Evolutionary conservation across 768 basidiomycete genomes (phyloP).

Genomic region (Panaeolus cyanescens): DNA sequence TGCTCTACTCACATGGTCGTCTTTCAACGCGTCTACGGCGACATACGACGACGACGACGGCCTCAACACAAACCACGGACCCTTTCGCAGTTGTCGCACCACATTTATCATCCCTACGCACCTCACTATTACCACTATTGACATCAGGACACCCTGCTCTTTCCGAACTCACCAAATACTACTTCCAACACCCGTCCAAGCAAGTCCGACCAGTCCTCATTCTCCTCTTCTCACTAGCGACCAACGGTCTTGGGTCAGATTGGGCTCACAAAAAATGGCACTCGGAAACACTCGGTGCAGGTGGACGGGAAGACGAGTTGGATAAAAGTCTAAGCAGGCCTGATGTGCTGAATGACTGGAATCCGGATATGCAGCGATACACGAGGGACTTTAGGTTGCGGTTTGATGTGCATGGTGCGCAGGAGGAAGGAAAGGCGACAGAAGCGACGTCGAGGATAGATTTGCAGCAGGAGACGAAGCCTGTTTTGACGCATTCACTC

Average conservation of each 20-base stretch:
- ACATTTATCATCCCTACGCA: constrained; percentile 68
- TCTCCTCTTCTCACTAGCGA: constrained; percentile 84
- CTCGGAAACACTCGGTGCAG: constrained; percentile 49
- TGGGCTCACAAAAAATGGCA: constrained; percentile 61
- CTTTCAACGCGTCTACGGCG: background rate
- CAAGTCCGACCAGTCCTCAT: constrained; percentile 88
- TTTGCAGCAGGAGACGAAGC: constrained; percentile 6
- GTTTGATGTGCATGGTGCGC: constrained; percentile 35
- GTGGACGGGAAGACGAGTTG: constrained; percentile 56
- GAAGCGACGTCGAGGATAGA: background rate
- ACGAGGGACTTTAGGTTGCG: constrained; percentile 54
- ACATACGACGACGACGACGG: background rate
- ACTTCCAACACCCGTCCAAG: constrained; percentile 89
- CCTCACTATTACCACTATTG: constrained; percentile 70
- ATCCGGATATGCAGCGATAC: constrained; percentile 71
- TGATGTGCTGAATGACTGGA: constrained; percentile 89
- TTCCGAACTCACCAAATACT: constrained; percentile 86
- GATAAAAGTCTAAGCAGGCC: constrained; percentile 70
- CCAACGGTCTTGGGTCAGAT: constrained; percentile 78
- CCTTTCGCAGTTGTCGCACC: constrained; percentile 69
- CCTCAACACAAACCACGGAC: constrained; percentile 40
- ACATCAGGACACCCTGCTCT: constrained; percentile 84
- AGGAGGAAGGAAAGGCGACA: background rate
- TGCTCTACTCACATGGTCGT: background rate
- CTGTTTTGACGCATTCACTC: constrained; percentile 29